phyloP scores from a whole-genome alignment of 202 grass and related monocot genomes.

The Hordeum pubiflorum region DNA sequence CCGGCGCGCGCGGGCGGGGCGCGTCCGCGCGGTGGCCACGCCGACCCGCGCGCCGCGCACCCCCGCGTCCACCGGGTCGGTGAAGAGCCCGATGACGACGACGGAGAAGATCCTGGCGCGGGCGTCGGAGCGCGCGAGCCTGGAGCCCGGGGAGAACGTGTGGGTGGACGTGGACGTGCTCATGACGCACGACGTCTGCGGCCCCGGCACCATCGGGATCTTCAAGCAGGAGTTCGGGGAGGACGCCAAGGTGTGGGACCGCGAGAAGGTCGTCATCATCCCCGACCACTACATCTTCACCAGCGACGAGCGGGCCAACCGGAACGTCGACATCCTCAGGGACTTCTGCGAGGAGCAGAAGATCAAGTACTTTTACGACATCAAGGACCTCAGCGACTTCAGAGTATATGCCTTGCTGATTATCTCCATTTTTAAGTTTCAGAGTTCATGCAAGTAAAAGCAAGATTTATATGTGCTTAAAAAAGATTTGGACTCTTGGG shows the following conservation, averaged over 20 bases:
- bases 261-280: constrained; percentile 89
- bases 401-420: constrained; percentile 30
- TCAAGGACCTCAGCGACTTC: constrained; percentile 78
- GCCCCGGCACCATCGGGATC: constrained; percentile 79
- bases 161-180: constrained; percentile 95
- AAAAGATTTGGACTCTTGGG: neutral
- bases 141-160: constrained; percentile 90
- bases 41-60: constrained; percentile 41
- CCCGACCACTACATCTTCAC: constrained; percentile 98
- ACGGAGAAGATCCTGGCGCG: constrained; percentile 95
- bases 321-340: constrained; percentile 88
- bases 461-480: neutral
- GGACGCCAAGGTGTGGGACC: constrained; percentile 87
- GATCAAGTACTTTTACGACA: constrained; percentile 98
- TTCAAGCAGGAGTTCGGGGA: constrained; percentile 88
- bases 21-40: constrained; percentile 48
- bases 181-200: constrained; percentile 93
- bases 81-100: constrained; percentile 81
- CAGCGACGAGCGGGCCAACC: constrained; percentile 70
- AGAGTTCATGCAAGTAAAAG: neutral
- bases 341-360: constrained; percentile 74
- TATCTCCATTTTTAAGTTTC: no score
- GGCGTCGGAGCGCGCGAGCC: constrained; percentile 54
- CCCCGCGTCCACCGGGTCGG: constrained; percentile 69
- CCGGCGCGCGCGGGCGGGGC: neutral